A percentile compares a stretch with the other conserved stretches of the same genome.
These are phyloP conservation scores for Aspergillus quadrilineatus DNA, from an alignment of 2,329 filamentous ascomycete genomes.

Conservation along the genomic window DNA sequence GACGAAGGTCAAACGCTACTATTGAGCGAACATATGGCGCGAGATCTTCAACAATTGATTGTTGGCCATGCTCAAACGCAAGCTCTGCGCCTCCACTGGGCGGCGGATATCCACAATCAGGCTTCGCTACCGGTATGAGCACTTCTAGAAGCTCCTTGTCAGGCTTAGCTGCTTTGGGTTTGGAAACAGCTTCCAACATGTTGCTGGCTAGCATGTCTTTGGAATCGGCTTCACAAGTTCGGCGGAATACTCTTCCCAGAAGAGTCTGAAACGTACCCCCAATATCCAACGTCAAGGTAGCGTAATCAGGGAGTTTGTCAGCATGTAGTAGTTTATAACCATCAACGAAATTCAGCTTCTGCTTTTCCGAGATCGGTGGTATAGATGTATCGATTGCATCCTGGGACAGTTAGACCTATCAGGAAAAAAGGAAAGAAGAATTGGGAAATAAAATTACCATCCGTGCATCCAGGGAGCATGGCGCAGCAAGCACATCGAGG, in stretches of 20 bases:
- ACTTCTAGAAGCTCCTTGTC: slow-evolving; percentile 45
- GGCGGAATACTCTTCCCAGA: slow-evolving; percentile 26
- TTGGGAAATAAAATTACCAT: slow-evolving; percentile 26
- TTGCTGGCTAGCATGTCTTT: slow-evolving; percentile 31
- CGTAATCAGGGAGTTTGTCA: slow-evolving; percentile 48
- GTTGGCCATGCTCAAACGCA: slow-evolving; percentile 71
- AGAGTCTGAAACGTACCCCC: slow-evolving; percentile 33
- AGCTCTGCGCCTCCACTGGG: slow-evolving; percentile 53
- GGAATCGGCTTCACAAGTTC: slow-evolving; percentile 16
- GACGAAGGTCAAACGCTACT: slow-evolving; percentile 68
- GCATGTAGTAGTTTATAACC: slow-evolving; percentile 55
- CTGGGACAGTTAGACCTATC: slow-evolving; percentile 31
- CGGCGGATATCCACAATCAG: slow-evolving; percentile 33
- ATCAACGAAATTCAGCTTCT: slow-evolving; percentile 56
- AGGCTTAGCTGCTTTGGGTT: slow-evolving; percentile 24
- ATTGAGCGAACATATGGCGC: slow-evolving; percentile 90
- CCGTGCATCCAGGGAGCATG: slow-evolving; percentile 27
- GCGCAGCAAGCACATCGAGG: slow-evolving; percentile 36
- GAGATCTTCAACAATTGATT: slow-evolving; percentile 69
- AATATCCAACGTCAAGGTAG: slow-evolving; percentile 36
- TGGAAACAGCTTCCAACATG: slow-evolving; percentile 28
- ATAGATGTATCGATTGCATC: slow-evolving; percentile 62
- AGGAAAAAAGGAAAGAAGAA: background rate
- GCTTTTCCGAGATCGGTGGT: slow-evolving; percentile 57
- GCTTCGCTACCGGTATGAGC: slow-evolving; percentile 54